Percentiles rank a stretch among this genome's conserved stretches.
Conservation (phyloP, 331 rosid genomes). For the Phaseolus coccineus region DNA sequence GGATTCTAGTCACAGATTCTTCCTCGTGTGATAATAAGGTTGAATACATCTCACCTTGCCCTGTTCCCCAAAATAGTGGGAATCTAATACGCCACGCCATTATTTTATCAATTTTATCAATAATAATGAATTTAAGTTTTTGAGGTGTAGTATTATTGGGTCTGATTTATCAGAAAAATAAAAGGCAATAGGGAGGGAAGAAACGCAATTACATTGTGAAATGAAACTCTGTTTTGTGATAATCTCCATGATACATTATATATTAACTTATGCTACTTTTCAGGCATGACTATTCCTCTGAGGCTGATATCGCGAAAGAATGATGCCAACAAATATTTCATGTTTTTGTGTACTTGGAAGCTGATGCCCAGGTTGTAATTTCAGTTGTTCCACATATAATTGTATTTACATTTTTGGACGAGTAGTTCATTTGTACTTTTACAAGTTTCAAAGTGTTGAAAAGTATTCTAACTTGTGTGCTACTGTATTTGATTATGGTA, state of each 20-base stretch:
- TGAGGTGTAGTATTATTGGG: neutral
- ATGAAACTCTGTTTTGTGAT: constrained; percentile 28
- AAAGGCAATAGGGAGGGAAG: neutral
- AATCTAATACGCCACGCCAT: neutral
- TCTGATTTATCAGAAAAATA: neutral
- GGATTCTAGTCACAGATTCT: constrained; percentile 16
- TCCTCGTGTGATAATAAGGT: neutral
- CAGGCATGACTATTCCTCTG: constrained; percentile 64
- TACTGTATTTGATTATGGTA: constrained; percentile 26
- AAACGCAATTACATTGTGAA: constrained; percentile 1
- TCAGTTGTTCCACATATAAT: constrained; percentile 17
- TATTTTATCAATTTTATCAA: neutral
- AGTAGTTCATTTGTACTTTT: constrained; percentile 35
- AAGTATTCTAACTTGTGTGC: constrained; percentile 14
- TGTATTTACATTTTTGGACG: constrained; percentile 8
- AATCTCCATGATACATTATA: constrained; percentile 25
- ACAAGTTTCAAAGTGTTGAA: constrained; percentile 2
- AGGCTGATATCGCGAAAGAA: constrained; percentile 52
- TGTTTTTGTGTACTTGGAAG: constrained; percentile 27
- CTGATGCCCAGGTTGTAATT: constrained; percentile 31
- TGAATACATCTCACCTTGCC: neutral
- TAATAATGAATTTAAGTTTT: no score
- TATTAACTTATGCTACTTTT: constrained; percentile 36
- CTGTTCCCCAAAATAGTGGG: constrained; percentile 9
- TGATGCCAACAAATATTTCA: constrained; percentile 47